Base-by-base conservation (phyloP, 164 flowering plant species). In the Tetrastigma voinierianum region DNA sequence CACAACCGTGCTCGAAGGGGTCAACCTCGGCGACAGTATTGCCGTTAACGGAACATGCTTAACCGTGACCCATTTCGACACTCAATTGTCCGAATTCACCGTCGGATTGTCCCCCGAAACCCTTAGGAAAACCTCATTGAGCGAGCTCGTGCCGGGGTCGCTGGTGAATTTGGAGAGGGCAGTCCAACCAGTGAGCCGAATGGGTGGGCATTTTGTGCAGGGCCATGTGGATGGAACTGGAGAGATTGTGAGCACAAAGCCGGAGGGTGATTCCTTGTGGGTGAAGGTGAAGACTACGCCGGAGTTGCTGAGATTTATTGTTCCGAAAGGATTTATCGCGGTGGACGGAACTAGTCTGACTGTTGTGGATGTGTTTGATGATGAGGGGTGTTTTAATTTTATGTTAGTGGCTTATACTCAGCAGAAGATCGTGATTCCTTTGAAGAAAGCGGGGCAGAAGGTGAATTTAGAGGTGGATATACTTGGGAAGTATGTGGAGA, bases 161-260 rank as follows among this genome's bases (percentile, higher is more conserved):
- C 4, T 65, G 13, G 98, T 89, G 45, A 94, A 91, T 70, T 62
- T 94, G 77, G 98, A 91, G 84, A 70, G 89, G 66, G 89, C 87
- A 1, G 55, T 83, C 52, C 67, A 60, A 56, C 90, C 96, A 2
- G 71, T 79, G 12, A 81, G 88, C 21, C 69, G 97, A 51, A 86
- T 94, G 96, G 98, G 98, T 15, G 97, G 98, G 70, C 98, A 94
- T 80, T 90, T 91, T 66, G 98, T 94, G 77, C 97, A 94, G 82
- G 97, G 98, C 0, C 98, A 94, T 57, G 98, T 94, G 44, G 98
- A 94, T 62, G 93, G 97, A 40, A 88, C 93, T 0, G 98, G 97
- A 0, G 90, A 81, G 80, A 94, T 94, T 52, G 91, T 86, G 54
- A 61, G 76, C 11, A 70, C 54, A 60, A 80, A 73, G 19, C 65